Evolutionary conservation across 495 filamentous ascomycete genomes (phyloP), one percentile per base, ranked within the genome.

Genomic region (Lasiosphaeria hispida): DNA sequence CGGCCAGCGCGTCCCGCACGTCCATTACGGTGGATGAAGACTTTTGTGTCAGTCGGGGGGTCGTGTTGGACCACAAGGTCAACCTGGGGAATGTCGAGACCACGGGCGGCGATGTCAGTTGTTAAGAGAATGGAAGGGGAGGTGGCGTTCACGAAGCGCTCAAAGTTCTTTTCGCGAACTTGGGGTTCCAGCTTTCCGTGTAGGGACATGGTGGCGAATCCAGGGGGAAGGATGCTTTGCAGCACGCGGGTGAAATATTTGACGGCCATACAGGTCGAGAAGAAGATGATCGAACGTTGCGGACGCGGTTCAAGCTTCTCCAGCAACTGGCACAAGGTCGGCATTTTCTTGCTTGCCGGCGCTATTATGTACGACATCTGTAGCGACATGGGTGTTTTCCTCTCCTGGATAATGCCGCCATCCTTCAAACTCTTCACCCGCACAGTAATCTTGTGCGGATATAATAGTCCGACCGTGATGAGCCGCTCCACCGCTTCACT

Each of bases 21-120:
- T 3, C 94, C 94, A 64, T 91, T 95, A 55, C 94, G 86, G 73
- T 98, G 94, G 53, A 98, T 86, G 71, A 97, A 97, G 38, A 87
- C 90, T 71, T 97, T 97, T 0, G 94, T 91, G 67, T 97, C 93
- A 33, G 84, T 87, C 1, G 94, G 94, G 0, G 92, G 87, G 65
- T 98, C 94, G 48, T 97, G 78, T 69, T 97, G 93, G 3, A 97
- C 80, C 34, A 97, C 93, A 7, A 97, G 82, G 71, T 98, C 95
- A 36, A 97, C 91, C 55, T 90, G 87, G 1, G 95, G 94, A 59
- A 98, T 96, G 65, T 98, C 94, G 13, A 98, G 83, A 34, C 92
- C 92, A 48, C 92, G 82, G 19, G 92, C 89, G 10, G 89, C 75
- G 35, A 79, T 67, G 59, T 81, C 75, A 53, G 77, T 78, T 0